Percentiles rank a stretch among this genome's conserved stretches.
Evolutionary conservation across 208 protist species (phyloP).

Genomic region (Wallacemonas sp.): DNA sequence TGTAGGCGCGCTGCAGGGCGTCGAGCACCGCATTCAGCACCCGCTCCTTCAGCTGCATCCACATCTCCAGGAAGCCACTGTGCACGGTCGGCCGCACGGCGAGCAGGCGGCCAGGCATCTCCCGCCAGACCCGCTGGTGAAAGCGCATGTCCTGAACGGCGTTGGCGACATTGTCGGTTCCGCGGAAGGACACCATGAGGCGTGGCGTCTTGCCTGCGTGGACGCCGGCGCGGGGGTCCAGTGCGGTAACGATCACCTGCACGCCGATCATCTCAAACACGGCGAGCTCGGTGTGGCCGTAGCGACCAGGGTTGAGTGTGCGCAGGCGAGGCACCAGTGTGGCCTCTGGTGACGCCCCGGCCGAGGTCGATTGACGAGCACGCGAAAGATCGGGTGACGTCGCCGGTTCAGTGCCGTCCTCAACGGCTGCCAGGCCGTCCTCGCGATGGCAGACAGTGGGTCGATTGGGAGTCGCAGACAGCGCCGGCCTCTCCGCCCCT

Average conservation of each 20-base stretch:
- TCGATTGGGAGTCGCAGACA: too few species aligned
- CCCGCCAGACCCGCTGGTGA: constrained; percentile 58
- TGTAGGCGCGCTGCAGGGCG: constrained; percentile 32
- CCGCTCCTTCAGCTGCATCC: constrained; percentile 66
- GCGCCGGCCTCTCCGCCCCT: too few species aligned
- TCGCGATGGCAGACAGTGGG: too few species aligned
- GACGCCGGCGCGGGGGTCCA: constrained; percentile 39
- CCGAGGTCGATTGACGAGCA: too few species aligned
- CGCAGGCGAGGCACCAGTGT: neutral
- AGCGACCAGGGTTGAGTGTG: constrained; percentile 60
- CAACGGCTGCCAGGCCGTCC: too few species aligned
- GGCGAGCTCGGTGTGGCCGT: constrained; percentile 70
- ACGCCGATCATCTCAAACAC: constrained; percentile 62
- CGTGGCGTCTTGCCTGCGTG: constrained; percentile 48
- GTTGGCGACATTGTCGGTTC: constrained; percentile 76
- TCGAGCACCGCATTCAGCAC: constrained; percentile 57
- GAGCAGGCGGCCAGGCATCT: constrained; percentile 52
- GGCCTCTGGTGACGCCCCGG: neutral
- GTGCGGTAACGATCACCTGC: constrained; percentile 68
- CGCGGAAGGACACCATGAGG: constrained; percentile 80
- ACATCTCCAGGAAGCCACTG: constrained; percentile 80
- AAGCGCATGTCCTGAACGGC: constrained; percentile 71
- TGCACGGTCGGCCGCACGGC: constrained; percentile 57
- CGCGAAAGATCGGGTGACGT: too few species aligned
- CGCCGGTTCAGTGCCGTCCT: too few species aligned